These are phyloP conservation scores for Camellia japonica DNA, from an alignment of 148 eudicot genomes.

Conservation along the genomic window DNA sequence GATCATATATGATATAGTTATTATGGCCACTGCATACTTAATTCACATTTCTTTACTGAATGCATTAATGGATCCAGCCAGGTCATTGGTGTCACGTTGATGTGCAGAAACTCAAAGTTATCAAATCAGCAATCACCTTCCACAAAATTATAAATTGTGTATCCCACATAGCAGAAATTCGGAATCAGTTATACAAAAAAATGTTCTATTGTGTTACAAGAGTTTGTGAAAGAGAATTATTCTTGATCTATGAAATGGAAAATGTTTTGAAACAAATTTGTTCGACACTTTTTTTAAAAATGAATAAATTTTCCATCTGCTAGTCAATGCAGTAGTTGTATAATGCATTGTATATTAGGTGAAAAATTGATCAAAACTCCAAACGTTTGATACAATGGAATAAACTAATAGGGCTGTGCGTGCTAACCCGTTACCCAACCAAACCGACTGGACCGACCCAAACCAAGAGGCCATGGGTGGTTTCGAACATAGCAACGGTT, in stretches of 20 bases:
- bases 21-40: not conserved
- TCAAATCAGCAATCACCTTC: not conserved
- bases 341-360: not conserved
- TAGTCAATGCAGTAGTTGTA: not conserved
- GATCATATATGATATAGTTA: not conserved
- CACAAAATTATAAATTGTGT: not conserved
- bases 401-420: not conserved
- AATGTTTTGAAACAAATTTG: not conserved
- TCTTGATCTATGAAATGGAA: not conserved
- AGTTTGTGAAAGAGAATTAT: not conserved
- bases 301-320: not conserved
- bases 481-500: too few relatives aligned
- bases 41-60: not conserved
- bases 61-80: not conserved
- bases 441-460: too few relatives aligned
- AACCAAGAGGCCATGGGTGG: too few relatives aligned
- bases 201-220: not conserved
- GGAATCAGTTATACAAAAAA: not conserved
- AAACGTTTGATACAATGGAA: not conserved
- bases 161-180: not conserved
- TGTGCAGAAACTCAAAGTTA: conserved; percentile 4
- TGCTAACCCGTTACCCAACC: too few relatives aligned
- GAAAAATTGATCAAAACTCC: not conserved
- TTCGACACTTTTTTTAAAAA: not conserved
- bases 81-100: not conserved